Base-by-base conservation (phyloP, 139 green algal genomes). In the Asterochloris erici region DNA sequence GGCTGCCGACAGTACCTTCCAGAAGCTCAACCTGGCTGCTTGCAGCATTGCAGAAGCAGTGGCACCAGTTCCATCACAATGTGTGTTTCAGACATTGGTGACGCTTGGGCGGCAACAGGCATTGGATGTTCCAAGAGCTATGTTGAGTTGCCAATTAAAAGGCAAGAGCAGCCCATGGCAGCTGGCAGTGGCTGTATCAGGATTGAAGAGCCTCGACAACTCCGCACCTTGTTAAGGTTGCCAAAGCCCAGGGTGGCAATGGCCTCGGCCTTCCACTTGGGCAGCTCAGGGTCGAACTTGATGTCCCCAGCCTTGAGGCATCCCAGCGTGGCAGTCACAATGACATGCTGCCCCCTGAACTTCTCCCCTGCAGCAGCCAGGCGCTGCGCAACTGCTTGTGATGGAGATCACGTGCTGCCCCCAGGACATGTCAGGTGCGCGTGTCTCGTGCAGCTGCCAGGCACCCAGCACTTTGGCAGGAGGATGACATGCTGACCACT, bases 171-270 rank as follows among this genome's bases (percentile, higher is more conserved):
- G n/a, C 27, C 28, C 14, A 79, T 79, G 74, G 62, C 19, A n/a
- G 27, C 14, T 79, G 17, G 74, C 27, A 79, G 12, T 23, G 26
- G 74, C 26, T 64, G 14, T 64, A 64, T 28, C 74, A 79, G 38
- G 66, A 73, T 23, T 73, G 66, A 10, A 73, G 2, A 12, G 9
- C 9, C 66, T 24, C 63, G 12, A n/a, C 11, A 19, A 70, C 10
- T 19, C 27, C 81, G n/a, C 15, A 89, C 88, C 87, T 98, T 98
- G 87, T 98, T 96, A 9, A 98, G 88, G 29, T 91, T 86, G 9
- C 95, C 95, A 86, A 94, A 96, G 77, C 95, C 94, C 10, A 98
- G 84, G 38, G 83, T 82, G 11, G 84, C 28, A n/a, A 98, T 91
- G 21, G 91, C 91, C 0, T 82, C 78, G 15, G 62, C 71, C 87